A percentile compares a stretch with the other conserved stretches of the same genome.
phyloP scores from a whole-genome alignment of 163 green algal species.

The Volvox carteri region DNA sequence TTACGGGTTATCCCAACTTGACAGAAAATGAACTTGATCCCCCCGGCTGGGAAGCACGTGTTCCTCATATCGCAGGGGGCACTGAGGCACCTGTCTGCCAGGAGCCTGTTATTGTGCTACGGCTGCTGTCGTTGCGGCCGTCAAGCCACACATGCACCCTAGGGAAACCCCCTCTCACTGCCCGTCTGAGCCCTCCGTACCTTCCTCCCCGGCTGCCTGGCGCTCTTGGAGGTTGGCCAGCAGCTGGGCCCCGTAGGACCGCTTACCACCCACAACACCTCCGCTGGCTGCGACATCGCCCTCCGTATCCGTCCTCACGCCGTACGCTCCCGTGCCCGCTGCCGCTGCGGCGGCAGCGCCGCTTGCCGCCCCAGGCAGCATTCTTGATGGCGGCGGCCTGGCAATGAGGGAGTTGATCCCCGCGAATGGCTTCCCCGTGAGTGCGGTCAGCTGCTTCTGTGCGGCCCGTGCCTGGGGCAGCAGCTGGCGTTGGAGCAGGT shows the following conservation, averaged over 20 bases:
- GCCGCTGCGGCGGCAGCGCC: background rate
- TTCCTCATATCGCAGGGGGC: too few species aligned
- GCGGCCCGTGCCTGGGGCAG: constrained; percentile 36
- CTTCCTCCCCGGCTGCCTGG: background rate
- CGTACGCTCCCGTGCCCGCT: constrained; percentile 44
- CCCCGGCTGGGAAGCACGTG: too few species aligned
- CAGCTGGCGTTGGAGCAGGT: constrained; percentile 47
- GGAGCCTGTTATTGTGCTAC: too few species aligned
- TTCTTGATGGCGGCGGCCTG: background rate
- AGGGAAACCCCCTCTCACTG: too few species aligned
- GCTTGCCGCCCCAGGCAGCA: background rate
- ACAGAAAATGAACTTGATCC: too few species aligned
- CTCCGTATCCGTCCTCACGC: background rate
- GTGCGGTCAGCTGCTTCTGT: constrained; percentile 1
- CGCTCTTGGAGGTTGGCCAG: constrained; percentile 31
- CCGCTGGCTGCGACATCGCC: background rate
- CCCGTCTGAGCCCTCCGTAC: background rate
- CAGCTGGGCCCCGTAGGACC: constrained; percentile 44
- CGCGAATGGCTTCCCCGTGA: background rate
- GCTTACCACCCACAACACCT: constrained; percentile 15
- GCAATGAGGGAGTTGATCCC: constrained; percentile 39
- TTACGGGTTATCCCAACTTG: too few species aligned
- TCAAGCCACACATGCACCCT: too few species aligned
- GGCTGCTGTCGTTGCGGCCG: too few species aligned
- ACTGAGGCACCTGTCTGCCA: too few species aligned